A percentile compares a stretch with the other conserved stretches of the same genome.
Evolutionary conservation across 139 green algal genomes (phyloP).

Genomic region (Ettlia oleoabundans): DNA sequence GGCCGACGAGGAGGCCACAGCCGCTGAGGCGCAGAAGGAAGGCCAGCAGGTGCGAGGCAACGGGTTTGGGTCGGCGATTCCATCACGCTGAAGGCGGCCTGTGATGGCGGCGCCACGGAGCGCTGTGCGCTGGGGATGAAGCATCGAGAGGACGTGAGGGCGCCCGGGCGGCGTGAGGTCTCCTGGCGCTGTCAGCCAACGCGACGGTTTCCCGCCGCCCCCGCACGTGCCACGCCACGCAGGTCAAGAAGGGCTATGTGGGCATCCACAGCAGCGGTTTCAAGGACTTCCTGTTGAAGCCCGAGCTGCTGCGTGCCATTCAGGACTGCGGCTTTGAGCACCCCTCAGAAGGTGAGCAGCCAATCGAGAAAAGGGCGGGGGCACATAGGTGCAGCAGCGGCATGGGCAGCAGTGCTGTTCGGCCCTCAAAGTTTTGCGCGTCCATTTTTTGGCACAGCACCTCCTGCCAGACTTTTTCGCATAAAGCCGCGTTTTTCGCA

Average conservation of each 20-base stretch:
- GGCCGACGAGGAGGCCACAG: slow-evolving; percentile 78
- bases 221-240: no score
- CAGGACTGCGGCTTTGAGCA: slow-evolving; percentile 99
- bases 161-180: no score
- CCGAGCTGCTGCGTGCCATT: slow-evolving; percentile 95
- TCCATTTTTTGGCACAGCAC: no score
- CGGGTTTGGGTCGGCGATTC: no score
- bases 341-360: slow-evolving; percentile 96
- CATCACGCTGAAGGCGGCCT: no score
- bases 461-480: no score
- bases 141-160: no score
- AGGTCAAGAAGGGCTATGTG: slow-evolving; percentile 95
- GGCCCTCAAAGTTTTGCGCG: no score
- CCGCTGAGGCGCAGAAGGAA: slow-evolving; percentile 58
- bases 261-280: slow-evolving; percentile 97
- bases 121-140: neutral
- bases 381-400: neutral
- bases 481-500: no score
- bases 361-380: no score
- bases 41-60: slow-evolving; percentile 49
- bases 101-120: neutral
- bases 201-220: no score
- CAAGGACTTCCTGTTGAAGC: slow-evolving; percentile 98
- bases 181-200: no score
- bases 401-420: neutral